These are phyloP conservation scores for Phytophthora vignae DNA, from an alignment of 352 stramenopile species.

Conservation along the genomic window DNA sequence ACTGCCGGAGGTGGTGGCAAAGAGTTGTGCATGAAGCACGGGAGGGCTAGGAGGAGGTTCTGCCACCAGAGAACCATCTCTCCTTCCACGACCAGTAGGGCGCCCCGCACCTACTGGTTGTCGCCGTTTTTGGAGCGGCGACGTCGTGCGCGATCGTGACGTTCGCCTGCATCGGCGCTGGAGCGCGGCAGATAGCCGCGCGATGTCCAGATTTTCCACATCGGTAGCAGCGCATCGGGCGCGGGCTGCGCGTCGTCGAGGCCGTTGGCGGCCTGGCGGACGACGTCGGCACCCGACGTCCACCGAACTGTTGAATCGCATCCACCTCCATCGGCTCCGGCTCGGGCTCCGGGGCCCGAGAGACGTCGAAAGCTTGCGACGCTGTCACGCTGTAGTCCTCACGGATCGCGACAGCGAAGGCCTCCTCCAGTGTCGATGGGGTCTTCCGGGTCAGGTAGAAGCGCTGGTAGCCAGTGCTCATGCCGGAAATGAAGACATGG, in stretches of 20 bases:
- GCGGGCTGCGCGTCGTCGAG: neutral
- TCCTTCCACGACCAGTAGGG: too few species aligned
- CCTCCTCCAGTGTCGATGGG: conserved; percentile 10
- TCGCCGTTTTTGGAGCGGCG: conserved; percentile 9
- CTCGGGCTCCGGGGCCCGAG: neutral
- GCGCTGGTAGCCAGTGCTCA: too few species aligned
- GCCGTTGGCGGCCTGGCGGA: neutral
- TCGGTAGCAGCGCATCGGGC: conserved; percentile 11
- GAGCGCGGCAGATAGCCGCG: conserved; percentile 20
- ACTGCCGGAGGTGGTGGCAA: conserved; percentile 23
- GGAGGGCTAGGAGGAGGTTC: too few species aligned
- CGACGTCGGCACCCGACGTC: neutral
- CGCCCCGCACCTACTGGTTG: conserved; percentile 20
- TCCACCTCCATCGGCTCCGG: conserved; percentile 28
- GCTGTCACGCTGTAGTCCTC: conserved; percentile 30
- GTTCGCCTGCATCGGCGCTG: conserved; percentile 6
- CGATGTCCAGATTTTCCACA: conserved; percentile 15
- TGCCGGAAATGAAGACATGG: too few species aligned
- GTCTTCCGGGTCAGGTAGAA: conserved; percentile 29
- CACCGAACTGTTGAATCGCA: conserved; percentile 7
- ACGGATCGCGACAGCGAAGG: conserved; percentile 18
- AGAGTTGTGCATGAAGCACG: conserved; percentile 11
- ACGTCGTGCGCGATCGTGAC: neutral
- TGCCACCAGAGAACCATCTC: too few species aligned
- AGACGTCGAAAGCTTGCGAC: conserved; percentile 12